Base-by-base conservation (phyloP, 2,329 filamentous ascomycete genomes). In the Nigrospora oryzae region DNA sequence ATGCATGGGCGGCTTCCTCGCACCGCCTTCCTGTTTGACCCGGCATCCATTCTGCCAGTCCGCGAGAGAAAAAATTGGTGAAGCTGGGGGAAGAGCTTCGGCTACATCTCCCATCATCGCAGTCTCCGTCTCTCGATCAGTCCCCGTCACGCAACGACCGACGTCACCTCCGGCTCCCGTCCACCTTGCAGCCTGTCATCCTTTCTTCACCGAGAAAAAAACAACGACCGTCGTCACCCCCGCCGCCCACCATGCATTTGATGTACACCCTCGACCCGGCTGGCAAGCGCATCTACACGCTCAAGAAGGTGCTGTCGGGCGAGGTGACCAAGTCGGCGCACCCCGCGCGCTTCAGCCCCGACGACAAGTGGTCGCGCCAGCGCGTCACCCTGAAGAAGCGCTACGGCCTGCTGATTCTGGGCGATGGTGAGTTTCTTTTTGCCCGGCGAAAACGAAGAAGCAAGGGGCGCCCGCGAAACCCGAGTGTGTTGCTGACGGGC, bases 321-420 rank as follows among this genome's bases (percentile, higher is more conserved):
- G 81, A 89, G 63, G 88, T 96, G 61, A 95, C 91, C 66, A 95
- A 95, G 77, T 93, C 86, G 44, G 93, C 93, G 46, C 91, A 97
- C 72, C 91, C 93, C 39, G 93, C 93, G 37, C 80, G 93, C 56
- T 98, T 97, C 76, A 95, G 89, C 39, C 93, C 93, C 52, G 93
- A 98, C 70, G 93, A 98, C 77, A 95, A 96, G 77, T 97, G 94
- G 79, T 95, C 89, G 61, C 86, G 89, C 63, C 91, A 97, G 72
- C 83, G 93, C 57, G 89, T 97, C 41, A 94, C 89, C 16, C 77
- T 97, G 60, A 95, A 96, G 83, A 89, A 87, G 74, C 79, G 93
- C 61, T 97, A 95, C 63, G 84, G 84, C 40, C 76, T 96, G 52
- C 80, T 97, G 50, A 71, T 95, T 64, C 93, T 86, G 44, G 88